phyloP scores from a whole-genome alignment of 2,329 filamentous ascomycete genomes.

The Albifimbria verrucaria region DNA sequence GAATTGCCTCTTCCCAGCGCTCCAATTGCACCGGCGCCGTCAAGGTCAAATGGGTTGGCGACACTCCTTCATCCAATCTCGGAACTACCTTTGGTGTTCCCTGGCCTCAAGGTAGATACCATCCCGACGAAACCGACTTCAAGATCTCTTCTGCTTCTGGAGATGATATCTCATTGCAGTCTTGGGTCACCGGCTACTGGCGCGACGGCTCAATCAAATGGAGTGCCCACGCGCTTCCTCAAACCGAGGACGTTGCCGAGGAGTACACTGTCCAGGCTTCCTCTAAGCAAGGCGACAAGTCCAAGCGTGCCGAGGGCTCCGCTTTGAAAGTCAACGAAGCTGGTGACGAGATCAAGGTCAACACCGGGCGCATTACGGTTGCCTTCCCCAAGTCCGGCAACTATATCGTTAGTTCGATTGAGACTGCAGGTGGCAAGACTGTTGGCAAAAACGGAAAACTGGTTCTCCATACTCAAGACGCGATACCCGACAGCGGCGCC shows the following conservation, averaged over 20 bases:
- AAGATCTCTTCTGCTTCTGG: slow-evolving; percentile 19
- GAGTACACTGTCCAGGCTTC: slow-evolving; percentile 34
- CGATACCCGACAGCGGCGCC: slow-evolving; percentile 38
- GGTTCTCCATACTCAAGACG: slow-evolving; percentile 50
- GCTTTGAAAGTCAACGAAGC: slow-evolving; percentile 5
- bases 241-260: slow-evolving; percentile 33
- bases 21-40: not conserved
- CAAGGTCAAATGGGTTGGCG: slow-evolving; percentile 36
- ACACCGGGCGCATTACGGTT: slow-evolving; percentile 41
- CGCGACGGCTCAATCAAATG: slow-evolving; percentile 59
- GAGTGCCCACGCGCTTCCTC: slow-evolving; percentile 54
- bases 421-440: slow-evolving; percentile 35
- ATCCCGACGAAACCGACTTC: slow-evolving; percentile 33
- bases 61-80: slow-evolving; percentile 26
- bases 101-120: slow-evolving; percentile 38
- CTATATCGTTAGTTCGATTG: slow-evolving; percentile 35
- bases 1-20: not conserved
- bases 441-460: slow-evolving; percentile 47
- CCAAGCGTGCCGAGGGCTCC: not conserved
- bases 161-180: slow-evolving; percentile 19
- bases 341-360: slow-evolving; percentile 23
- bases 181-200: slow-evolving; percentile 59
- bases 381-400: slow-evolving; percentile 40
- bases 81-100: slow-evolving; percentile 43
- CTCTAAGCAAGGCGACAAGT: slow-evolving; percentile 3